Conservation (phyloP, 345 rosid genomes). For the Microthlaspi erraticum region DNA sequence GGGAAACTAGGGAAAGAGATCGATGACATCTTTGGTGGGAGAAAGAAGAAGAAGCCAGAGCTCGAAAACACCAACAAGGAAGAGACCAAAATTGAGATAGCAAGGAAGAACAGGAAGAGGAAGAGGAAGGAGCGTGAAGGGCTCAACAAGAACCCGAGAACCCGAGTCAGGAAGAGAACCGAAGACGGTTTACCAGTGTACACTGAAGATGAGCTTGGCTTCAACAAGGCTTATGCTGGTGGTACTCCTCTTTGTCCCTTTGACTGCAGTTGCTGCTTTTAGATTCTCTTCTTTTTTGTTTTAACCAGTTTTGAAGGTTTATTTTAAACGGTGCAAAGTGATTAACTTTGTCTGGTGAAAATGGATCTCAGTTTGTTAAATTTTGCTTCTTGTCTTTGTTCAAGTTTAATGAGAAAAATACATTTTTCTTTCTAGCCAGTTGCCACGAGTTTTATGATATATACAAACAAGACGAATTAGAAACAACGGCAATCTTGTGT, state of each 20-base stretch:
- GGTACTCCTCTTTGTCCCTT: slow-evolving; percentile 79
- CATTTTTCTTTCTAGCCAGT: neutral
- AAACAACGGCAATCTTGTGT: no score
- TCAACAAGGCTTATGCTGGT: slow-evolving; percentile 60
- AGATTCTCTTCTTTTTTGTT: slow-evolving; percentile 25
- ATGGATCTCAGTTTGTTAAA: slow-evolving; percentile 7
- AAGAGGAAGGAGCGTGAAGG: slow-evolving; percentile 32
- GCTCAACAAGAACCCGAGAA: slow-evolving; percentile 19
- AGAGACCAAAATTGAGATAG: slow-evolving; percentile 41
- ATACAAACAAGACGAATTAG: neutral
- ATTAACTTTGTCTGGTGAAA: slow-evolving; percentile 6
- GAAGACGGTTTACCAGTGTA: slow-evolving; percentile 59
- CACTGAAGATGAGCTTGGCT: slow-evolving; percentile 72
- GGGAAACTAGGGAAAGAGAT: slow-evolving; percentile 46
- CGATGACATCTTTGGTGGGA: slow-evolving; percentile 53
- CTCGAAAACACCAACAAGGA: neutral
- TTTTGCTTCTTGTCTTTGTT: neutral
- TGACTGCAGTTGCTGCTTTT: slow-evolving; percentile 86
- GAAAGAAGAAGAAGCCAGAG: slow-evolving; percentile 50
- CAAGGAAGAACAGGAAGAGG: slow-evolving; percentile 46
- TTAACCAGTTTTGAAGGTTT: slow-evolving; percentile 1
- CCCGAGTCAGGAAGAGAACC: slow-evolving; percentile 53
- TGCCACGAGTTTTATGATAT: neutral
- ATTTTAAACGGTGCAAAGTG: neutral
- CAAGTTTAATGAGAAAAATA: slow-evolving; percentile 11